Conservation (phyloP, 331 rosid genomes). For the Pyrus hybrid region DNA sequence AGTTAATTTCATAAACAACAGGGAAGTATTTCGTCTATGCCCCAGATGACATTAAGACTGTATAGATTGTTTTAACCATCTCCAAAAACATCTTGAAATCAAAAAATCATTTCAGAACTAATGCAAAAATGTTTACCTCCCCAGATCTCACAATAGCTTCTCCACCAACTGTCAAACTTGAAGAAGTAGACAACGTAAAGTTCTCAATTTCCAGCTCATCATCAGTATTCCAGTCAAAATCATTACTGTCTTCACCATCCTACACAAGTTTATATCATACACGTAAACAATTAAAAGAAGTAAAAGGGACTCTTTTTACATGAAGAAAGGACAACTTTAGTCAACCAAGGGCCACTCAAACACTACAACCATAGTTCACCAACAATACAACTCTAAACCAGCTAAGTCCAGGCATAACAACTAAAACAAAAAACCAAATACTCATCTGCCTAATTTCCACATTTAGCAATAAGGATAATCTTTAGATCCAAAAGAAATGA, state of each 20-base stretch:
- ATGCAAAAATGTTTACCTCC: conserved; percentile 32
- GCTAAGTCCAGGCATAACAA: background rate
- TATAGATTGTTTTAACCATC: background rate
- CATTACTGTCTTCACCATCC: conserved; percentile 48
- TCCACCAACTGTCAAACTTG: conserved; percentile 36
- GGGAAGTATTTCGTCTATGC: background rate
- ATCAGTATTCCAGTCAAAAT: conserved; percentile 79
- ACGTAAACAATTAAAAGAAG: conserved; percentile 2
- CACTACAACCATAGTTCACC: background rate
- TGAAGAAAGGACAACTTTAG: background rate
- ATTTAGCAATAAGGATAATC: background rate
- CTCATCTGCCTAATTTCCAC: background rate
- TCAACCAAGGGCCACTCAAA: background rate
- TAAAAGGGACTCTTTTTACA: background rate
- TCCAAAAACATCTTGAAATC: background rate
- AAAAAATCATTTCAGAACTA: background rate
- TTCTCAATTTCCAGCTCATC: conserved; percentile 81
- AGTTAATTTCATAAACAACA: background rate
- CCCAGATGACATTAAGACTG: background rate
- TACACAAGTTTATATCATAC: conserved; percentile 20
- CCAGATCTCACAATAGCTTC: conserved; percentile 30
- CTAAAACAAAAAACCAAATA: background rate
- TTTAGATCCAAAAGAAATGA: background rate
- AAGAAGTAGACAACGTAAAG: conserved; percentile 39
- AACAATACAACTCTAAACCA: background rate